Percentiles rank a stretch among this genome's conserved stretches.
Evolutionary conservation across 192 early-diverging fungal species (phyloP).

Genomic region (Entomortierella lignicola): DNA sequence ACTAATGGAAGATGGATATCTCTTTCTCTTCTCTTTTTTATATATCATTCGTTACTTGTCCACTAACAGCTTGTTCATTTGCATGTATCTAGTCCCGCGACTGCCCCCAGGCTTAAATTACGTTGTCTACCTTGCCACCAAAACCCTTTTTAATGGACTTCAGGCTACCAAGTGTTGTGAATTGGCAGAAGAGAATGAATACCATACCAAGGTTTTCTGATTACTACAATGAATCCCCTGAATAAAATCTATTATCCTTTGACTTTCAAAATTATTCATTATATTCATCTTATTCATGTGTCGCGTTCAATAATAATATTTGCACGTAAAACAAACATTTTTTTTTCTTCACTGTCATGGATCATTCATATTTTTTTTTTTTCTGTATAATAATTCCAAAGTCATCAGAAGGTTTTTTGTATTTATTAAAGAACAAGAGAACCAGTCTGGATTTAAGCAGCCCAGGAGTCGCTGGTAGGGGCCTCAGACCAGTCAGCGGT

Average conservation of each 20-base stretch:
- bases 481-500: slow-evolving; percentile 44
- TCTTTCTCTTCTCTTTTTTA: background rate
- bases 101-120: slow-evolving; percentile 49
- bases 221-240: background rate
- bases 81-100: slow-evolving; percentile 50
- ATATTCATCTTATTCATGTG: no score
- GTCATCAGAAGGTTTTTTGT: slow-evolving; percentile 14
- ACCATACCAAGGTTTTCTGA: no score
- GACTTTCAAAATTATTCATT: no score
- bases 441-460: slow-evolving; percentile 24
- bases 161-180: slow-evolving; percentile 51
- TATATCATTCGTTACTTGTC: background rate
- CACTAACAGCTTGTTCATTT: no score
- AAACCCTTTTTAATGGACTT: background rate
- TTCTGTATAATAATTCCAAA: no score
- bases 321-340: background rate
- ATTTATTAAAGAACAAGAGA: background rate
- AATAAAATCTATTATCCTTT: slow-evolving; percentile 16
- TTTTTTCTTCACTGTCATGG: background rate
- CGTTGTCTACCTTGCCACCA: background rate
- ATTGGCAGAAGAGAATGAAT: slow-evolving; percentile 32
- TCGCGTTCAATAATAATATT: no score
- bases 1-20: no score
- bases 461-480: slow-evolving; percentile 34
- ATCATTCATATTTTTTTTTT: no score